Evolutionary conservation across 257 asterid genomes (phyloP), one percentile per base, ranked within the genome.

Genomic region (Misopates orontium): DNA sequence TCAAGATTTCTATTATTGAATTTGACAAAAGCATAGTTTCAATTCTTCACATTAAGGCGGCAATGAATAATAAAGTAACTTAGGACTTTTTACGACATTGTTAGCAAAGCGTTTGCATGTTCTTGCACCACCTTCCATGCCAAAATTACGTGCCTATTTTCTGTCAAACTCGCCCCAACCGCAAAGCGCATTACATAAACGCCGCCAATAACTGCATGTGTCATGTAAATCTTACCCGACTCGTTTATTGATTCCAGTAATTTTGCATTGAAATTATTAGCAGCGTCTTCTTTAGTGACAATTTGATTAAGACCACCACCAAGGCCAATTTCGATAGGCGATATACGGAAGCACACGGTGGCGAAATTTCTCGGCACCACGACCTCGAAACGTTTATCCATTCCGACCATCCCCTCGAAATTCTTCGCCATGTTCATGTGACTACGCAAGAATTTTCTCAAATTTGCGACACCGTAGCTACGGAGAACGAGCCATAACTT

Each of bases 61-160:
- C 9, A 18, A 44, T 0, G 28, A 54, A 61, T 64, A 23, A 22
- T 25, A 57, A 21, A 56, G 71, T 5, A 45, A 45, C 6, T 8
- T 36, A 3, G 1, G 8, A 4, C 4, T 4, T 36, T 3, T 57
- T 8, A 58, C 10, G 64, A 32, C 28, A 36, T 36, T 32, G 64
- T 8, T 20, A 82, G 53, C 54, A 85, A 39, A 0, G 82, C 80
- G 28, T 79, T 74, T 18, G 95, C 82, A 77, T 78, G 91, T 22
- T 88, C 85, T 47, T 86, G 89, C 15, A 88, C 79, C 13, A 78
- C 70, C 54, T 88, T 84, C 91, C 96, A 88, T 5, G 96, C 96
- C 57, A 70, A 56, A 18, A 56, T 85, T 0, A 88, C 86, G 48
- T 88, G 96, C 65, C 88, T 21, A 51, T 80, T 81, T n/a, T 84